Evolutionary conservation across 2,329 filamentous ascomycete species (phyloP).

Genomic region (Helotiales sp.): DNA sequence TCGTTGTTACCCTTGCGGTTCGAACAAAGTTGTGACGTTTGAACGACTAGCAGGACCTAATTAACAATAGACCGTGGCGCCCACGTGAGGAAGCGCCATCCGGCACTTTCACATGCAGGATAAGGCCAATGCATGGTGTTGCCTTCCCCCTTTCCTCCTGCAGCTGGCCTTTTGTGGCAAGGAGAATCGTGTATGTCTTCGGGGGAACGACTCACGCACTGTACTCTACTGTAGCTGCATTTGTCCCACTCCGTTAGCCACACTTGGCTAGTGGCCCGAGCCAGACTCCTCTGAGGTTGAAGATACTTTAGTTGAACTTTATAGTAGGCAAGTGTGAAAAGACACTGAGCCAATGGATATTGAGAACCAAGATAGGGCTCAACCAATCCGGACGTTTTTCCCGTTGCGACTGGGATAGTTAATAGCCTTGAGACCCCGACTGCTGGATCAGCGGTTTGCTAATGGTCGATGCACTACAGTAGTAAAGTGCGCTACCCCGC

Average conservation of each 20-base stretch:
- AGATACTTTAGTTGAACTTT: too few species aligned
- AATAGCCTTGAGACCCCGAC: neutral
- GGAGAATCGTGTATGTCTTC: too few species aligned
- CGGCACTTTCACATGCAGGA: neutral
- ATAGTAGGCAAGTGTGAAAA: neutral
- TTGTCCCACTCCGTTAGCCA: neutral
- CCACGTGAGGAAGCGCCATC: neutral
- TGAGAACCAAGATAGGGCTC: neutral
- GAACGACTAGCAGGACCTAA: too few species aligned
- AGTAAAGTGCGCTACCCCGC: neutral
- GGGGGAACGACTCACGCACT: too few species aligned
- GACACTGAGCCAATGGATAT: neutral
- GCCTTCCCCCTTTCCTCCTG: neutral
- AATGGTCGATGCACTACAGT: neutral
- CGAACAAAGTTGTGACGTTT: too few species aligned
- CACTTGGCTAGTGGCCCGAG: neutral
- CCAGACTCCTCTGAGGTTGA: neutral
- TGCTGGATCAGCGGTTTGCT: slow-evolving; percentile 3
- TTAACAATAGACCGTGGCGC: too few species aligned
- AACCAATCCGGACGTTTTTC: neutral
- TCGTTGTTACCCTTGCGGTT: too few species aligned
- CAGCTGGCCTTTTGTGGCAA: neutral
- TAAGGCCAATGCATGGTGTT: neutral
- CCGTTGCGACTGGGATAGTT: neutral
- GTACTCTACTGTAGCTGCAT: too few species aligned